These are phyloP conservation scores for Tothia fuscella DNA, from an alignment of 2,329 filamentous ascomycete genomes.

Conservation along the genomic window DNA sequence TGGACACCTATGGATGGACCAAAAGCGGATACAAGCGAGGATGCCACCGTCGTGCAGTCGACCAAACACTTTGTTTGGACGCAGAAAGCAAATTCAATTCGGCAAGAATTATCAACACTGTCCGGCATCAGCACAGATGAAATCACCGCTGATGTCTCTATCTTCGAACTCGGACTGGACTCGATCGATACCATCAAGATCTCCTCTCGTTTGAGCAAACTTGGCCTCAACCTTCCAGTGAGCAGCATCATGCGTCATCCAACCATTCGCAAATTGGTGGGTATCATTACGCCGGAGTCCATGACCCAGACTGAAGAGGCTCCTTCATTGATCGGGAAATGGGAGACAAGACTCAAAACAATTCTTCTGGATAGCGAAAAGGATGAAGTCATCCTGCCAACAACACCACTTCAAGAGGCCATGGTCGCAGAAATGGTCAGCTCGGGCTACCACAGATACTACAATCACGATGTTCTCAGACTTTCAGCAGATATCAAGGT, in stretches of 20 bases:
- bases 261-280: conserved; percentile 50
- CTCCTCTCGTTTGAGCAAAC: conserved; percentile 55
- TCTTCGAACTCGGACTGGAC: conserved; percentile 77
- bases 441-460: conserved; percentile 65
- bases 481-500: conserved; percentile 45
- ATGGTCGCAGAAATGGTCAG: conserved; percentile 74
- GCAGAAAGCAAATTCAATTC: conserved; percentile 39
- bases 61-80: conserved; percentile 49
- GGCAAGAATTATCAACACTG: conserved; percentile 51
- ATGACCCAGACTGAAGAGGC: background rate
- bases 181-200: conserved; percentile 87
- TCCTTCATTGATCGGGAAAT: background rate
- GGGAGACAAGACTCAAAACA: background rate
- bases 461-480: conserved; percentile 69
- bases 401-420: conserved; percentile 75
- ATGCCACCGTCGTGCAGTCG: background rate
- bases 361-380: background rate
- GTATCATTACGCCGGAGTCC: background rate
- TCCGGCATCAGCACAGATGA: conserved; percentile 39
- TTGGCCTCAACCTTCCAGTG: conserved; percentile 51
- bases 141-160: conserved; percentile 48
- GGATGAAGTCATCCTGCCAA: conserved; percentile 25
- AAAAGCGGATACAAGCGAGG: background rate
- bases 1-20: background rate
- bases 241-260: conserved; percentile 64